phyloP scores from a whole-genome alignment of 768 basidiomycete genomes.

The Cystobasidium tubakii region DNA sequence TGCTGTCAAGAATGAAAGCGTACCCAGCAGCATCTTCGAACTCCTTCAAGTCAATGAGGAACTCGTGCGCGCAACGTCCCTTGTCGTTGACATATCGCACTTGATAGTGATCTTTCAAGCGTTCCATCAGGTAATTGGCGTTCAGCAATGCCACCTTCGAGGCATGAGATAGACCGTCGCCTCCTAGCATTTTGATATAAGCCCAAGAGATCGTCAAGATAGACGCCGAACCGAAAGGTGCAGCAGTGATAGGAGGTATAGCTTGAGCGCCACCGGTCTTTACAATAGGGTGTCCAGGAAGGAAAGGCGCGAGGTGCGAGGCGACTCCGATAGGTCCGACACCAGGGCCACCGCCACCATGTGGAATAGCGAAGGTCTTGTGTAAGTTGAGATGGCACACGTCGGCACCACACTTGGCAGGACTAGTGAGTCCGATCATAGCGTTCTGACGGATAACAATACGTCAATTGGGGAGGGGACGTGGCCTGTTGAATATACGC shows the following conservation, averaged over 20 bases:
- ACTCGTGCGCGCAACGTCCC: slow-evolving; percentile 88
- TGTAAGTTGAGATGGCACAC: slow-evolving; percentile 97
- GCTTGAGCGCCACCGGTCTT: slow-evolving; percentile 62
- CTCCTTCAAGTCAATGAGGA: slow-evolving; percentile 88
- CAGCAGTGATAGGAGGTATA: slow-evolving; percentile 82
- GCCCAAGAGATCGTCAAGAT: slow-evolving; percentile 95
- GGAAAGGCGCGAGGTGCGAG: slow-evolving; percentile 86
- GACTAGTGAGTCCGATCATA: slow-evolving; percentile 43
- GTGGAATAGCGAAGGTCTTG: slow-evolving; percentile 66
- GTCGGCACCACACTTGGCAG: slow-evolving; percentile 87
- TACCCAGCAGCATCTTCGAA: slow-evolving; percentile 78
- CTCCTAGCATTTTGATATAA: slow-evolving; percentile 98
- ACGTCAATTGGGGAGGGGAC: neutral
- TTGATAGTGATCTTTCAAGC: slow-evolving; percentile 75
- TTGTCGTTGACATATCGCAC: slow-evolving; percentile 85
- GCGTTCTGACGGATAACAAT: slow-evolving; percentile 13
- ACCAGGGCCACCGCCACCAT: slow-evolving; percentile 90
- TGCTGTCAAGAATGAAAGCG: slow-evolving; percentile 47
- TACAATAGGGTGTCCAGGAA: slow-evolving; percentile 77
- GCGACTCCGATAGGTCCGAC: slow-evolving; percentile 90
- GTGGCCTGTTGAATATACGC: slow-evolving; percentile 61
- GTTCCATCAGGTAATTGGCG: slow-evolving; percentile 94
- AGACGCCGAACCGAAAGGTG: slow-evolving; percentile 89
- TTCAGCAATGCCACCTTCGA: slow-evolving; percentile 83
- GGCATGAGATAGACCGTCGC: slow-evolving; percentile 74